A percentile compares a stretch with the other conserved stretches of the same genome.
phyloP scores from a whole-genome alignment of 2,329 filamentous ascomycete species.

The Aureobasidium uvarum region DNA sequence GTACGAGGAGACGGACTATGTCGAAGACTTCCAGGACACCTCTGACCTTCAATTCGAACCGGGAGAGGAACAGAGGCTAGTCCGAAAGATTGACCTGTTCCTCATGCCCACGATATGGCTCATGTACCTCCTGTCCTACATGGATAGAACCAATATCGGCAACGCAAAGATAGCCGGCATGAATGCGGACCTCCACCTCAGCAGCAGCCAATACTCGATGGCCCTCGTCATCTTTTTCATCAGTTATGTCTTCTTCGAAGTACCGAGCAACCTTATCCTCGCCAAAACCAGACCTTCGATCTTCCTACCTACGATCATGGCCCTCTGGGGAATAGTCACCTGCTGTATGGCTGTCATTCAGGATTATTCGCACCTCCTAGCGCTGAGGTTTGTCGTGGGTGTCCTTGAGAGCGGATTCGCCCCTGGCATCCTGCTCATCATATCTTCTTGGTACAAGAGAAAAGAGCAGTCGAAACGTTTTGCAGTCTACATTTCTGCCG shows the following conservation, averaged over 20 bases:
- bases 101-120: constrained; percentile 52
- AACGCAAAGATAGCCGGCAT: constrained; percentile 55
- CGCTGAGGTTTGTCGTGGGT: constrained; percentile 56
- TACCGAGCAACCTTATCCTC: constrained; percentile 55
- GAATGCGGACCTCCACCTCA: constrained; percentile 47
- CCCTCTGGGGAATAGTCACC: constrained; percentile 53
- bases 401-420: constrained; percentile 48
- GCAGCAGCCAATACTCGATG: constrained; percentile 48
- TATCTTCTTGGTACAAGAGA: constrained; percentile 44
- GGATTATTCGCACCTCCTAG: constrained; percentile 51
- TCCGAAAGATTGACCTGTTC: constrained; percentile 47
- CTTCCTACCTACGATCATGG: constrained; percentile 55
- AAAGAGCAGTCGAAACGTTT: constrained; percentile 58
- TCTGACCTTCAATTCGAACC: no score
- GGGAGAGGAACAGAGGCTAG: constrained; percentile 42
- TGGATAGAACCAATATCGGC: constrained; percentile 45
- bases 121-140: constrained; percentile 45
- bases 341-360: constrained; percentile 53
- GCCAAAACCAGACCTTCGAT: constrained; percentile 50
- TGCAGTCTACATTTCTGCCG: constrained; percentile 58
- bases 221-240: constrained; percentile 57
- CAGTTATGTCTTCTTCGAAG: constrained; percentile 53
- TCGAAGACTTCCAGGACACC: no score
- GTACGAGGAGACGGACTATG: no score
- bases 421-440: constrained; percentile 36